These are phyloP conservation scores for Leccinum broughii DNA, from an alignment of 768 basidiomycete species.

Conservation along the genomic window DNA sequence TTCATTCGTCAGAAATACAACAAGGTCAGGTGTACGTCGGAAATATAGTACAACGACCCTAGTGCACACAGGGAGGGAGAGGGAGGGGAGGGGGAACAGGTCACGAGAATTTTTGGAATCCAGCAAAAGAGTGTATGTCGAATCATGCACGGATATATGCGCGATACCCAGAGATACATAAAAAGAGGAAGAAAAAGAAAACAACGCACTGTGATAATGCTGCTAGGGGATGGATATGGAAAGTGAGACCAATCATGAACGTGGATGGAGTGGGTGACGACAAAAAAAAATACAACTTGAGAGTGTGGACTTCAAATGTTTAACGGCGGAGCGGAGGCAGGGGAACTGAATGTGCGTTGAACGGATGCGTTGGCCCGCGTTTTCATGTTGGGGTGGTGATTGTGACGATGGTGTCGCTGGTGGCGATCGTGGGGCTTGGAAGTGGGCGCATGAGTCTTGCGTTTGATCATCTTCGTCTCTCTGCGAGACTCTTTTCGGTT, in stretches of 20 bases:
- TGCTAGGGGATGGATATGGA: conserved; percentile 13
- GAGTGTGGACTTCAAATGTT: conserved; percentile 25
- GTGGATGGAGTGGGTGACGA: conserved; percentile 9
- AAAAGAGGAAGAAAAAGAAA: neutral
- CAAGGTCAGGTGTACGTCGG: conserved; percentile 9
- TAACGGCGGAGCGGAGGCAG: conserved; percentile 28
- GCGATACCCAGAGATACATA: conserved; percentile 24
- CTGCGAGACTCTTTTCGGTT: conserved; percentile 62
- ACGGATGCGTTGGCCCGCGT: conserved; percentile 52
- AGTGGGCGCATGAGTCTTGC: conserved; percentile 50
- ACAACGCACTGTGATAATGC: conserved; percentile 10
- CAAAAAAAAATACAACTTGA: conserved; percentile 25
- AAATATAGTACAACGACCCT: conserved; percentile 8
- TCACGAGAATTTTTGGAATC: conserved; percentile 3
- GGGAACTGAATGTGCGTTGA: conserved; percentile 49
- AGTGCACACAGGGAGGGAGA: neutral
- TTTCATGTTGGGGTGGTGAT: conserved; percentile 67
- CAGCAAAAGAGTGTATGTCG: conserved; percentile 11
- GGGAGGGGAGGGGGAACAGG: neutral
- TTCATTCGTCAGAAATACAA: conserved; percentile 21
- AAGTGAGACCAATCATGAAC: conserved; percentile 3
- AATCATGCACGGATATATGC: conserved; percentile 27
- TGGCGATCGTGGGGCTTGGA: conserved; percentile 42
- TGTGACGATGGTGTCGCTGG: conserved; percentile 52
- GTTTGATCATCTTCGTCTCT: conserved; percentile 68